These are phyloP conservation scores for Pichia exigua DNA, from an alignment of 805 yeast species.

Conservation along the genomic window DNA sequence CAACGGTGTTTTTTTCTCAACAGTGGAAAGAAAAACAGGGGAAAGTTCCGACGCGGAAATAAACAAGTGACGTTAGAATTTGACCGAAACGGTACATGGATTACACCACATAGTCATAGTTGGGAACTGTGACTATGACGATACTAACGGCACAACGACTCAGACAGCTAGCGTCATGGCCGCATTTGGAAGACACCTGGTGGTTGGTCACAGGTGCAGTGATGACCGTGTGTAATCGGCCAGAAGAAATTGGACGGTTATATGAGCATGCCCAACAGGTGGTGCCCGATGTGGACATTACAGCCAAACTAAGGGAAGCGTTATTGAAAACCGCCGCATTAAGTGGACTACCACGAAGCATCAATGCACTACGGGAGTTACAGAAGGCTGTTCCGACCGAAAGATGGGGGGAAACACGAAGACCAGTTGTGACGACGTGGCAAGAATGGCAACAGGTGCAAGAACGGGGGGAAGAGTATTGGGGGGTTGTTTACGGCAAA, in stretches of 20 bases:
- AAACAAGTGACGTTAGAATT: no score
- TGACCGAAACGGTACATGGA: no score
- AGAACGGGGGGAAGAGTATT: conserved; percentile 53
- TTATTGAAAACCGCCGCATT: conserved; percentile 71
- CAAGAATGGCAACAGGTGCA: conserved; percentile 15
- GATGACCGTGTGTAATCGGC: conserved; percentile 71
- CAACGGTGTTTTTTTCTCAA: no score
- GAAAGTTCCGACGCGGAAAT: no score
- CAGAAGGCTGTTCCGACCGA: not conserved
- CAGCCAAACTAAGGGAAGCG: conserved; percentile 65
- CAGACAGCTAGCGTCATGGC: conserved; percentile 45
- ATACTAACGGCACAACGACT: conserved; percentile 49
- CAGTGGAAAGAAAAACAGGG: no score
- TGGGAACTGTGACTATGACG: not conserved
- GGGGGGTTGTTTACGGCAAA: conserved; percentile 71
- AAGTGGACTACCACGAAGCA: conserved; percentile 77
- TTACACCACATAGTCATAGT: no score
- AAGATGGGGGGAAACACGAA: not conserved
- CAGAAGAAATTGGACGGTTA: conserved; percentile 69
- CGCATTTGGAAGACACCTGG: conserved; percentile 56
- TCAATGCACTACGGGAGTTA: conserved; percentile 57
- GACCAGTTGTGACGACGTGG: conserved; percentile 7
- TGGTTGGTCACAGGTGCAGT: conserved; percentile 18
- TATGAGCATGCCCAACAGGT: conserved; percentile 71
- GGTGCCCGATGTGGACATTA: conserved; percentile 8